Evolutionary conservation across 805 yeast species (phyloP), one percentile per base, ranked within the genome.

Genomic region (Nakazawaea holstii): DNA sequence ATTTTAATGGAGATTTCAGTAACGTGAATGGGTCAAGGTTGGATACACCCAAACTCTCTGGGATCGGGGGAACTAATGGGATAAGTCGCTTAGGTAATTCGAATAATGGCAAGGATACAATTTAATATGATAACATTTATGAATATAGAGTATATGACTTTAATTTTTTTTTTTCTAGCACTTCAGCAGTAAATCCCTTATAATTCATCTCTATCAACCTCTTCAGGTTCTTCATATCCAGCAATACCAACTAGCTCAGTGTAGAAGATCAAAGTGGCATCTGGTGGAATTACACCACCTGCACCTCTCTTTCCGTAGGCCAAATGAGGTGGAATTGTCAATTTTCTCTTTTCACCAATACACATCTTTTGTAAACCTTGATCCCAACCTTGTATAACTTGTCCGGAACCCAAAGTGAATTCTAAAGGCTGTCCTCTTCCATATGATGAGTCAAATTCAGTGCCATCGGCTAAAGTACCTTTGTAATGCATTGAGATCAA

Each of bases 331-430:
- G 97, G 96, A 60, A 91, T 87, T 28, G 80, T 77, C 56, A 90
- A 71, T 55, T 76, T 82, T 61, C 97, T 77, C 68, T 82, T 73
- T 65, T 90, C 97, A 40, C 96, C 96, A 62, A 87, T 70, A 66
- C 97, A 90, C 95, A 87, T 87, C 31, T 58, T 32, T 8, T 32
- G 42, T 43, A 89, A 68, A 37, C 97, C 97, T 65, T 83, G 79
- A 53, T 90, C 97, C 97, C 97, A 90, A 50, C 97, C 97, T 51
- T 73, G 60, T 59, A 90, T 90, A 30, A 90, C 97, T 57, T 77
- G 83, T 5, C 95, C 91, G 26, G 66, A 63, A 37, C 97, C 97
- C 46, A 91, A 67, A n/a, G 66, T 66, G 65, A 90, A 90, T 37
- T 73, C 62, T 51, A 90, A 70, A 40, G 97, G 97, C 39, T 63